A percentile compares a stretch with the other conserved stretches of the same genome.
Evolutionary conservation across 371 early-diverging fungal species (phyloP).

Genomic region (Dichotomocladium elegans): DNA sequence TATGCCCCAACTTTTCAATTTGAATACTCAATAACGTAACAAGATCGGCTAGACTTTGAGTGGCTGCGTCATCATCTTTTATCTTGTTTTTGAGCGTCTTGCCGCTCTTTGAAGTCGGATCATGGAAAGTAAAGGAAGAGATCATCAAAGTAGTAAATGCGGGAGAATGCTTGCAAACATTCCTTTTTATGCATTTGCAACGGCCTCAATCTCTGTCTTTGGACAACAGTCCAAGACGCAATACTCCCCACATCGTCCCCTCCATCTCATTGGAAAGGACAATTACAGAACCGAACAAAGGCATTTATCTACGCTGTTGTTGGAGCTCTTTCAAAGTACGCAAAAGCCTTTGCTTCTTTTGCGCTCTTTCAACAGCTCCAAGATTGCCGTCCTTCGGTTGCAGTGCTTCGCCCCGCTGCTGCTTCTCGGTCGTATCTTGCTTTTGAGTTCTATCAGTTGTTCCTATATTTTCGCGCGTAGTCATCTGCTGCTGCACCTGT

Average conservation of each 20-base stretch:
- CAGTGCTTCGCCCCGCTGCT: neutral
- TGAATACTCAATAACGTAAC: slow-evolving; percentile 22
- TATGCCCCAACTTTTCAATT: slow-evolving; percentile 18
- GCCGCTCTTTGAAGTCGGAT: neutral
- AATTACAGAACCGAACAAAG: no score
- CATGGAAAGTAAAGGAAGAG: slow-evolving; percentile 10
- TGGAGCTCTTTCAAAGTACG: no score
- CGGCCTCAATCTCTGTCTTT: no score
- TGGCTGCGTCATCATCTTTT: neutral
- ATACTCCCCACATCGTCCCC: no score
- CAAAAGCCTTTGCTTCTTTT: no score
- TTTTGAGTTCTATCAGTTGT: neutral
- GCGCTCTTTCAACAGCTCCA: no score
- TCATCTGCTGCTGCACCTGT: no score
- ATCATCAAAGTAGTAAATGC: slow-evolving; percentile 4
- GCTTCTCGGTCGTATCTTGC: neutral
- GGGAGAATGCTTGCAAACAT: neutral
- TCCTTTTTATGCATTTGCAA: no score
- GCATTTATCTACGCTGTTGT: no score
- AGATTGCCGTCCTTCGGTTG: neutral
- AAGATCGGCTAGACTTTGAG: slow-evolving; percentile 3
- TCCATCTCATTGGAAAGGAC: no score
- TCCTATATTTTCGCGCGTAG: no score
- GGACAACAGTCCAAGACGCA: no score
- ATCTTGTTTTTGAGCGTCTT: neutral